Conservation (phyloP, 176 grass and related monocot genomes). For the Dendrocalamus sinicus region DNA sequence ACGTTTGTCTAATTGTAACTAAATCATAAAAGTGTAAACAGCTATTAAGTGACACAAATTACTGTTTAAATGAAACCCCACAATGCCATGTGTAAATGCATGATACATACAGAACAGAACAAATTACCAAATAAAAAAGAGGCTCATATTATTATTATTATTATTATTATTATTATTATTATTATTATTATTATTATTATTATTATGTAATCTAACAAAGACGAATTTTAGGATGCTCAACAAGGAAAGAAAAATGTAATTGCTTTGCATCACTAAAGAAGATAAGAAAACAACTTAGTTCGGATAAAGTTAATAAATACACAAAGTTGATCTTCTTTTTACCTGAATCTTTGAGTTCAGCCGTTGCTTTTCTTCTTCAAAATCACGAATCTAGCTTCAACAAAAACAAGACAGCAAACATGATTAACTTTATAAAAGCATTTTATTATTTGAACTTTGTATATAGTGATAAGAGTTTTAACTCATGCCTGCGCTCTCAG, state of each 20-base stretch:
- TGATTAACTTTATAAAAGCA: slow-evolving; percentile 26
- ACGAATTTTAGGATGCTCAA: slow-evolving; percentile 11
- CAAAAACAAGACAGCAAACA: slow-evolving; percentile 30
- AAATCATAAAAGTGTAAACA: slow-evolving; percentile 36
- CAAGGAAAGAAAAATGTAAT: slow-evolving; percentile 1
- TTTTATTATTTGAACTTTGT: slow-evolving; percentile 19
- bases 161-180: too few relatives aligned
- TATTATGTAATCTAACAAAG: slow-evolving; percentile 35
- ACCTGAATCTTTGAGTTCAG: slow-evolving; percentile 98
- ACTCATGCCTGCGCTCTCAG: slow-evolving; percentile 87
- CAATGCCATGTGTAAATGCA: background rate
- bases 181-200: background rate
- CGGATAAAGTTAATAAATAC: slow-evolving; percentile 1
- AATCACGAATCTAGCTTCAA: slow-evolving; percentile 85
- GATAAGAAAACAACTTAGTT: background rate
- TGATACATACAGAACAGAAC: slow-evolving; percentile 17
- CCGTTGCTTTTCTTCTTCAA: slow-evolving; percentile 97
- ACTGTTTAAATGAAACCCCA: slow-evolving; percentile 6
- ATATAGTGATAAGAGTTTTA: slow-evolving; percentile 28
- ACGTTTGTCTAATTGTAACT: background rate
- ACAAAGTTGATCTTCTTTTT: slow-evolving; percentile 20
- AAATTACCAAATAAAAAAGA: slow-evolving; percentile 4
- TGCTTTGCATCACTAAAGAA: slow-evolving; percentile 19
- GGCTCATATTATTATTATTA: background rate
- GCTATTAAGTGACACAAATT: background rate